Conservation (phyloP, 140 eudicot species). For the Oenanthe javanica region DNA sequence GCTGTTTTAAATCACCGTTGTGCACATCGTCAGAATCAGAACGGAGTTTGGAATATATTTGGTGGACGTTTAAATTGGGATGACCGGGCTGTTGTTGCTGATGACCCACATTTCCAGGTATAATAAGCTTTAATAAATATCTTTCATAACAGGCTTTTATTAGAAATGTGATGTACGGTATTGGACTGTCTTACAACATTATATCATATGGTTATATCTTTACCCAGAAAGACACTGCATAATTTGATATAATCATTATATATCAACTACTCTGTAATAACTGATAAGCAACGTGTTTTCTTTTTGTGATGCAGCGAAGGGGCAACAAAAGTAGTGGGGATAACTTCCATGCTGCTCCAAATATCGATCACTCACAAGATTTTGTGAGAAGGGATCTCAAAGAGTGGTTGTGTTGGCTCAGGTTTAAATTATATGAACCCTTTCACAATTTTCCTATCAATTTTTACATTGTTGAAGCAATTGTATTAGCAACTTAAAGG, state of each 20-base stretch:
- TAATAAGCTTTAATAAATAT: not conserved
- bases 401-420: slow-evolving; percentile 93
- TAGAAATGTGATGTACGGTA: not conserved
- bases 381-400: slow-evolving; percentile 86
- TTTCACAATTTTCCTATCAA: slow-evolving; percentile 7
- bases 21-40: slow-evolving; percentile 70
- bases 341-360: slow-evolving; percentile 97
- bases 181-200: not conserved
- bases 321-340: slow-evolving; percentile 99
- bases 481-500: not conserved
- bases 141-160: not conserved
- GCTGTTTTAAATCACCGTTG: slow-evolving; percentile 96
- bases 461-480: slow-evolving; percentile 1
- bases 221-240: not conserved
- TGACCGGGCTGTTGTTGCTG: slow-evolving; percentile 95
- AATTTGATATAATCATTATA: not conserved
- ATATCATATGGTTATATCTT: not conserved
- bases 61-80: slow-evolving; percentile 98
- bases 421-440: slow-evolving; percentile 38
- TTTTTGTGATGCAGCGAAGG: slow-evolving; percentile 54
- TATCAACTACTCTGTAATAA: not conserved
- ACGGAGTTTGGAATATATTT: slow-evolving; percentile 89
- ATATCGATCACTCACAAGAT: slow-evolving; percentile 93
- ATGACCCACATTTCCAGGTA: slow-evolving; percentile 99
- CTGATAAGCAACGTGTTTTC: not conserved